phyloP scores from a whole-genome alignment of 2,329 filamentous ascomycete genomes.

The Xylariaceae sp. region DNA sequence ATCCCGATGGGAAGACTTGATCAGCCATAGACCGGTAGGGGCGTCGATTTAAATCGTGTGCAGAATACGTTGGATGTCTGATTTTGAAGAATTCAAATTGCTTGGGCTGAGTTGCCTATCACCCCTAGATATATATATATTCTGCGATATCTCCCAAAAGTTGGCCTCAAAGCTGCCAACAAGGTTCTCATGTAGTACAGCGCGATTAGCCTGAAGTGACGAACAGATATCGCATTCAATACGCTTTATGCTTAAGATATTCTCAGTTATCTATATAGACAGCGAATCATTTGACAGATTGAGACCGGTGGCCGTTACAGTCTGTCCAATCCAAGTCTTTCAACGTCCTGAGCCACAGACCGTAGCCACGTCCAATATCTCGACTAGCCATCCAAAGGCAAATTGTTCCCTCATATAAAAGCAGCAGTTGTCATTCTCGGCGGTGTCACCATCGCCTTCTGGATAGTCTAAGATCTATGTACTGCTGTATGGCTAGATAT shows the following conservation, averaged over 20 bases:
- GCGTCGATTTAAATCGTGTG: not conserved
- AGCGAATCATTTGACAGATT: not conserved
- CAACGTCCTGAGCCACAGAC: not conserved
- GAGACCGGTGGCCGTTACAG: not conserved
- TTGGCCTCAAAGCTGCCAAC: conserved; percentile 26
- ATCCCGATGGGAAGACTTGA: not conserved
- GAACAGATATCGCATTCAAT: conserved; percentile 1
- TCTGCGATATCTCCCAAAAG: not conserved
- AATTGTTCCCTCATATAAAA: no score
- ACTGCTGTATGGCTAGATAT: not conserved
- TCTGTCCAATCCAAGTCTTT: not conserved
- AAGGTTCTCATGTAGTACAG: conserved; percentile 23
- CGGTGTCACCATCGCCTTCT: not conserved
- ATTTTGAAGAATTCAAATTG: not conserved
- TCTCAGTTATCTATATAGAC: no score
- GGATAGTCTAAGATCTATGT: not conserved
- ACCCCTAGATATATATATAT: conserved; percentile 4
- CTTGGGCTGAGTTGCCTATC: not conserved
- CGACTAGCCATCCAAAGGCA: not conserved
- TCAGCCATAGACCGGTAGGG: not conserved
- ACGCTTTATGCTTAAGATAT: not conserved
- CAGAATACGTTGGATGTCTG: not conserved
- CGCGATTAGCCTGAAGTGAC: not conserved
- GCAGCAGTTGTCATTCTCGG: no score
- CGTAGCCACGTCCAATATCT: not conserved